Conservation (phyloP, 495 filamentous ascomycete genomes). For the Neurospora pannonica region DNA sequence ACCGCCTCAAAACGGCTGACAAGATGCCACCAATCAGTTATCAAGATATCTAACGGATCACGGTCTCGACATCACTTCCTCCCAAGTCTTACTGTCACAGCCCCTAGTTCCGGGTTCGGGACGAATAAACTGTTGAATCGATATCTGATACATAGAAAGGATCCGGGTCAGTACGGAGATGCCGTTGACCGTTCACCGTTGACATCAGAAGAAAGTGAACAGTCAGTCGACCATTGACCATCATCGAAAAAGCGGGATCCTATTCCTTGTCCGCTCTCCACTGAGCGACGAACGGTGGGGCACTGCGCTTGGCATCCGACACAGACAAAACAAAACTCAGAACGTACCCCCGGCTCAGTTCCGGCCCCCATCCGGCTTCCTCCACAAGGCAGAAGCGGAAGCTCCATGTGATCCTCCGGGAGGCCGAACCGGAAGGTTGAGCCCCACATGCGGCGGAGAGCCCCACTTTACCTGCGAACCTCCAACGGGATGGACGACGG, state of each 20-base stretch:
- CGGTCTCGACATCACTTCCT: neutral
- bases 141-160: neutral
- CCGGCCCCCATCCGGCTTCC: neutral
- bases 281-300: neutral
- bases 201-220: neutral
- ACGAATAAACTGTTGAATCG: neutral
- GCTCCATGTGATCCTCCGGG: neutral
- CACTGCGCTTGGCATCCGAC: neutral
- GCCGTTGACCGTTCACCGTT: neutral
- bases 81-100: neutral
- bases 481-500: neutral
- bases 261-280: neutral
- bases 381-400: neutral
- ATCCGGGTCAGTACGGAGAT: neutral
- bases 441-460: neutral
- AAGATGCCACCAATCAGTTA: neutral
- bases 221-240: neutral
- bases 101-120: neutral
- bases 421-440: neutral
- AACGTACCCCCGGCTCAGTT: neutral
- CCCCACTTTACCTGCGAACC: neutral
- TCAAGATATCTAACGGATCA: neutral
- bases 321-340: neutral
- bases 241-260: neutral
- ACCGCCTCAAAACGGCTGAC: neutral